phyloP scores from a whole-genome alignment of 176 grass and related monocot species.

The Avena insularis region DNA sequence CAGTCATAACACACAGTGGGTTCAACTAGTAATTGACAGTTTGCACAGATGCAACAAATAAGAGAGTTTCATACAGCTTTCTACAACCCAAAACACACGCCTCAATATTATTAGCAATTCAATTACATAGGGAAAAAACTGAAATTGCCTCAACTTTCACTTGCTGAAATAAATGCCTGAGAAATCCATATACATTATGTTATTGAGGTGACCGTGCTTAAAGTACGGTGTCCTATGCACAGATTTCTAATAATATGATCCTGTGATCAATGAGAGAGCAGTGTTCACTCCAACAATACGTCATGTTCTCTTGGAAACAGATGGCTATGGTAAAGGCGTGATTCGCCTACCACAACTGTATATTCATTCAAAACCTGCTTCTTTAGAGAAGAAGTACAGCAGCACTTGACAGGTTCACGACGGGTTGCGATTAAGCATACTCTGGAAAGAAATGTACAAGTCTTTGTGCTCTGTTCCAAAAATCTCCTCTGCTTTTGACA shows the following conservation, averaged over 20 bases:
- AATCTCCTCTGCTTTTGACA: conserved; percentile 88
- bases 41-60: no score
- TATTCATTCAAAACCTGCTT: conserved; percentile 30
- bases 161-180: no score
- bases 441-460: conserved; percentile 85
- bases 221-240: conserved; percentile 31
- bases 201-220: background rate
- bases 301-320: conserved; percentile 31
- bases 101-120: background rate
- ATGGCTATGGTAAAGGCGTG: conserved; percentile 9
- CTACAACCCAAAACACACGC: no score
- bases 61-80: no score
- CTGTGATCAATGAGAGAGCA: conserved; percentile 25
- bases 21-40: no score
- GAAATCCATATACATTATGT: conserved; percentile 17
- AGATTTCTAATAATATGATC: conserved; percentile 20
- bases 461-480: conserved; percentile 92
- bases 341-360: conserved; percentile 25
- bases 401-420: conserved; percentile 40
- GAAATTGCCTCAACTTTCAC: no score
- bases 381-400: conserved; percentile 12
- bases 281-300: background rate
- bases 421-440: conserved; percentile 78
- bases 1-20: no score
- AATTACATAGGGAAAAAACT: background rate